Evolutionary conservation across 805 yeast genomes (phyloP).

Genomic region (Ogataea chonburiensis): DNA sequence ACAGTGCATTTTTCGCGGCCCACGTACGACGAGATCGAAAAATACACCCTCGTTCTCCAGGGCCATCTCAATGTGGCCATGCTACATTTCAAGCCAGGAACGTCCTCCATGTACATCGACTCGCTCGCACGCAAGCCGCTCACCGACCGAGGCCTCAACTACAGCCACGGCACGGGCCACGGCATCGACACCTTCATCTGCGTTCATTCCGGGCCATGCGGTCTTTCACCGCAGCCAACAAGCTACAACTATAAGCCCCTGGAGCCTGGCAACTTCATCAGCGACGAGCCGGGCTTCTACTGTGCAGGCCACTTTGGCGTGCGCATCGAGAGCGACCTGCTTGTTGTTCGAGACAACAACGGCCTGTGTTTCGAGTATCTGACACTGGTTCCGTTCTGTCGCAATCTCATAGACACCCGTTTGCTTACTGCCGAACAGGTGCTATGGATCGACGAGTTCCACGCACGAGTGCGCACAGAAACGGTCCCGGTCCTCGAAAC

Average conservation of each 20-base stretch:
- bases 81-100: slow-evolving; percentile 72
- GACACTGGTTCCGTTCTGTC: slow-evolving; percentile 83
- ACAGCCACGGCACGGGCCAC: slow-evolving; percentile 95
- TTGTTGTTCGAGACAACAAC: slow-evolving; percentile 46
- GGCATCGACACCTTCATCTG: slow-evolving; percentile 91
- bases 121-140: slow-evolving; percentile 77
- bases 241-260: slow-evolving; percentile 46
- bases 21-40: slow-evolving; percentile 52
- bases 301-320: slow-evolving; percentile 88
- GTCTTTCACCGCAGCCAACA: slow-evolving; percentile 50
- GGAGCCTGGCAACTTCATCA: slow-evolving; percentile 68
- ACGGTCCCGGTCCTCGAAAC: slow-evolving; percentile 52
- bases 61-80: slow-evolving; percentile 88
- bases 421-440: slow-evolving; percentile 62
- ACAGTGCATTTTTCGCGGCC: slow-evolving; percentile 71
- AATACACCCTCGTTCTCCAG: slow-evolving; percentile 83
- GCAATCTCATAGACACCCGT: slow-evolving; percentile 60
- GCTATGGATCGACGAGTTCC: slow-evolving; percentile 67
- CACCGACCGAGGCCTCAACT: slow-evolving; percentile 81
- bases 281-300: slow-evolving; percentile 95
- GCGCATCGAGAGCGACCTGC: slow-evolving; percentile 81
- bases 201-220: slow-evolving; percentile 95
- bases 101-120: slow-evolving; percentile 77
- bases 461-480: slow-evolving; percentile 52
- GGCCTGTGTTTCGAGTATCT: slow-evolving; percentile 77